A percentile compares a stretch with the other conserved stretches of the same genome.
These are phyloP conservation scores for Parastagonospora avenae DNA, from an alignment of 2,329 filamentous ascomycete species.

Conservation along the genomic window DNA sequence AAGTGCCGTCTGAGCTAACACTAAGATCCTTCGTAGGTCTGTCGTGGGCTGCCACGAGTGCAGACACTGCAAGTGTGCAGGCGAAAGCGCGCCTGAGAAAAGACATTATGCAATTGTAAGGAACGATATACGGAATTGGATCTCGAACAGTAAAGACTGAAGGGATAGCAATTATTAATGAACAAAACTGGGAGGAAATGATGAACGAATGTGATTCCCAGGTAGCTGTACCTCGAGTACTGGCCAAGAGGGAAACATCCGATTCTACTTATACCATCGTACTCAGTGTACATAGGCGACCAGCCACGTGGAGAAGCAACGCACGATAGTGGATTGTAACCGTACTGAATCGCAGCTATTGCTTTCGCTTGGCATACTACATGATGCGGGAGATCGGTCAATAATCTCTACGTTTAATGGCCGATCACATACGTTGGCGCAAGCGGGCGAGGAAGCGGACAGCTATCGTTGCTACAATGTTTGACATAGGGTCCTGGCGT, in stretches of 20 bases:
- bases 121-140: too few species aligned
- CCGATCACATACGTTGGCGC: too few species aligned
- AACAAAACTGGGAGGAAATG: too few species aligned
- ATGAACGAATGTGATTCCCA: too few species aligned
- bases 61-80: constrained; percentile 3
- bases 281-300: neutral
- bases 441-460: too few species aligned
- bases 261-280: neutral
- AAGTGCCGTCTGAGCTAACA: constrained; percentile 21
- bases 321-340: neutral
- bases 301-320: neutral
- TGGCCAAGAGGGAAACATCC: too few species aligned
- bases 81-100: constrained; percentile 2
- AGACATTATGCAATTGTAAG: constrained; percentile 3
- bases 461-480: too few species aligned
- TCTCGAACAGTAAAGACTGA: neutral
- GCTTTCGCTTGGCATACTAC: neutral
- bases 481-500: too few species aligned
- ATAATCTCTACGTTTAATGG: too few species aligned
- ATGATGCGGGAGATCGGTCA: too few species aligned
- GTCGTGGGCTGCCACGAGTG: constrained; percentile 7
- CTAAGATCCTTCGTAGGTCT: neutral
- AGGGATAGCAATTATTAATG: neutral
- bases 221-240: too few species aligned
- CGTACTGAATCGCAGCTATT: neutral